Conservation (phyloP, 192 early-diverging fungal species). For the Coemansia nantahalensis region DNA sequence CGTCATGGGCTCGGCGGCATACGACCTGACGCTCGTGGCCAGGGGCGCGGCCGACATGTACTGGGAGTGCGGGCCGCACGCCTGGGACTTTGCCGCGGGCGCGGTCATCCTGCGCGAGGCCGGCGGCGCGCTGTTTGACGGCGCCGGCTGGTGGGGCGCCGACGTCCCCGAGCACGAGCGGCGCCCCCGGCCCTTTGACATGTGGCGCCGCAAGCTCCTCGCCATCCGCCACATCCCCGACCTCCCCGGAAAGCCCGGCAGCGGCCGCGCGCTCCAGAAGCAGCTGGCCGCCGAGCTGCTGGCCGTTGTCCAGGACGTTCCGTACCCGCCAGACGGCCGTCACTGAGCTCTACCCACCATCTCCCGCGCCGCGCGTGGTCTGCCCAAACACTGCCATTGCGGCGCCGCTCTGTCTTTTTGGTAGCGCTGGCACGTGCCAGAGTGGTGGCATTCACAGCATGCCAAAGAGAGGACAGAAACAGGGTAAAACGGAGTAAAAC, state of each 20-base stretch:
- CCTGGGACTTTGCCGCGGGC: constrained; percentile 91
- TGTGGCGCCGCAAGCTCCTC: constrained; percentile 40
- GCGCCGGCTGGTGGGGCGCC: constrained; percentile 47
- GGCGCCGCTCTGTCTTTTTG: neutral
- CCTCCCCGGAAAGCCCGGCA: constrained; percentile 27
- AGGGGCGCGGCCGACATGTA: constrained; percentile 82
- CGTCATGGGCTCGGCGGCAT: constrained; percentile 70
- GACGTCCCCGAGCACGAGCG: constrained; percentile 14
- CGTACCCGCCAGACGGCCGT: constrained; percentile 43
- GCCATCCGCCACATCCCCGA: constrained; percentile 37
- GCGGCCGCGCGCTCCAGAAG: constrained; percentile 49
- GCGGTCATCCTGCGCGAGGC: constrained; percentile 79
- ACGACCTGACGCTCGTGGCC: constrained; percentile 77
- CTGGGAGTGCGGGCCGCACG: constrained; percentile 81
- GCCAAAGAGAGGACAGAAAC: too few relatives aligned
- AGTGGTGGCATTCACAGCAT: too few relatives aligned
- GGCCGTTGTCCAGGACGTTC: constrained; percentile 58
- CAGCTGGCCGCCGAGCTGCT: constrained; percentile 60
- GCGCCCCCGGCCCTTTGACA: constrained; percentile 20
- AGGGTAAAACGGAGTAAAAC: too few relatives aligned
- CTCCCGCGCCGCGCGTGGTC: neutral
- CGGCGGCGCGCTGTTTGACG: constrained; percentile 75
- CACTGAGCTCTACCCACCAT: constrained; percentile 2
- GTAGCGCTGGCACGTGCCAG: too few relatives aligned
- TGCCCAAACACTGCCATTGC: neutral